phyloP scores from a whole-genome alignment of 1,284 basidiomycete genomes.

The Tilletia walkeri region DNA sequence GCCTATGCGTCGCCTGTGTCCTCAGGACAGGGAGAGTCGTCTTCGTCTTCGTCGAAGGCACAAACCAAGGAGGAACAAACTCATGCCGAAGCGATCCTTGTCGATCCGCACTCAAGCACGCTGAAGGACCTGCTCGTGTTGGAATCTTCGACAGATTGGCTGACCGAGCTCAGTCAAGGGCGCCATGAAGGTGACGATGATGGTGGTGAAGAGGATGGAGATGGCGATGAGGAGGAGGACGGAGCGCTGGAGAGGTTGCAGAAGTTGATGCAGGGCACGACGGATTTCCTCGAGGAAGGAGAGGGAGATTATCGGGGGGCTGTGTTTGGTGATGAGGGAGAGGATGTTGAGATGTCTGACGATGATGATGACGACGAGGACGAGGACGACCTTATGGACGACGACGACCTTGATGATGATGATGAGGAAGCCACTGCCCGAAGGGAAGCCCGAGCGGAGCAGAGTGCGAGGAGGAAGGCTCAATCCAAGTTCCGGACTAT shows the following conservation, averaged over 20 bases:
- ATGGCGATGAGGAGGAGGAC: neutral
- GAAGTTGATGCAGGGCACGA: neutral
- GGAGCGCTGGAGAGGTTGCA: neutral
- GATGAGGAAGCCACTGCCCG: no score
- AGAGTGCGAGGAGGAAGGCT: neutral
- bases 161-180: neutral
- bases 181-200: neutral
- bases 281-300: neutral
- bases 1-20: neutral
- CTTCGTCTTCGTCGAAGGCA: neutral
- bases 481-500: neutral
- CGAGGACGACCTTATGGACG: no score
- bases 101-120: neutral
- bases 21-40: neutral
- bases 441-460: neutral
- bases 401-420: no score
- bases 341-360: neutral
- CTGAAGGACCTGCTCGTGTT: neutral
- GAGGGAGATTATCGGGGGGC: neutral
- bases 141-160: conserved; percentile 8
- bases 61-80: neutral
- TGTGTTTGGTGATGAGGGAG: neutral
- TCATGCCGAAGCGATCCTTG: neutral
- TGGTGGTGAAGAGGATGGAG: neutral
- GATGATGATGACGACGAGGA: neutral